phyloP scores from a whole-genome alignment of 225 moss, liverwort and hornwort species.

The Anthoceros angustus region DNA sequence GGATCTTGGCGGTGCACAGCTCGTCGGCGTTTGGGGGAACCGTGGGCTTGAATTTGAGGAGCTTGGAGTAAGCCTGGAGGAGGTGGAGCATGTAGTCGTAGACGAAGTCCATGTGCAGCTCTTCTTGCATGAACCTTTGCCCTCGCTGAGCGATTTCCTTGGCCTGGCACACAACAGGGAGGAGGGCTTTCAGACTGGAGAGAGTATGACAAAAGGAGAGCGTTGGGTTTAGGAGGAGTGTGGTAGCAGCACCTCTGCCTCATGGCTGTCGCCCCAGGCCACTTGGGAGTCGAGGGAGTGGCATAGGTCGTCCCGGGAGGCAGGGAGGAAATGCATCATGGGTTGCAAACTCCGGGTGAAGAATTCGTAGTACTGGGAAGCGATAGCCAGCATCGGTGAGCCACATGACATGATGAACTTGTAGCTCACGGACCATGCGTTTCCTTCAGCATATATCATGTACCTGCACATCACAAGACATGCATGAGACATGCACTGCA shows the following conservation, averaged over 20 bases:
- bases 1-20: slow-evolving; percentile 17
- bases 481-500: not conserved
- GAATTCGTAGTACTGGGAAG: not conserved
- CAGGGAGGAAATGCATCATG: not conserved
- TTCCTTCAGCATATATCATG: not conserved
- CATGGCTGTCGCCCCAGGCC: not conserved
- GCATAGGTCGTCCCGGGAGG: not conserved
- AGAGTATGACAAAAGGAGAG: not conserved
- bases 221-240: not conserved
- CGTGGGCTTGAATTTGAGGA: slow-evolving; percentile 25
- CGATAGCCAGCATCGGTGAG: not conserved
- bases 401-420: not conserved
- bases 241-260: not conserved
- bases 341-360: not conserved
- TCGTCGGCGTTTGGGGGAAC: slow-evolving; percentile 15
- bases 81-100: slow-evolving; percentile 39
- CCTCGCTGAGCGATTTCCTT: slow-evolving; percentile 17
- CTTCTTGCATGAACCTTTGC: slow-evolving; percentile 15
- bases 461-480: not conserved
- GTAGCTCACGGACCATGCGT: slow-evolving; percentile 1
- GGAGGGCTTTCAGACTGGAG: not conserved
- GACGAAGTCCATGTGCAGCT: slow-evolving; percentile 22
- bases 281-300: not conserved
- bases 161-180: slow-evolving; percentile 13
- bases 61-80: slow-evolving; percentile 16